These are phyloP conservation scores for Phoma sp. DNA, from an alignment of 2,329 filamentous ascomycete species.

Conservation along the genomic window DNA sequence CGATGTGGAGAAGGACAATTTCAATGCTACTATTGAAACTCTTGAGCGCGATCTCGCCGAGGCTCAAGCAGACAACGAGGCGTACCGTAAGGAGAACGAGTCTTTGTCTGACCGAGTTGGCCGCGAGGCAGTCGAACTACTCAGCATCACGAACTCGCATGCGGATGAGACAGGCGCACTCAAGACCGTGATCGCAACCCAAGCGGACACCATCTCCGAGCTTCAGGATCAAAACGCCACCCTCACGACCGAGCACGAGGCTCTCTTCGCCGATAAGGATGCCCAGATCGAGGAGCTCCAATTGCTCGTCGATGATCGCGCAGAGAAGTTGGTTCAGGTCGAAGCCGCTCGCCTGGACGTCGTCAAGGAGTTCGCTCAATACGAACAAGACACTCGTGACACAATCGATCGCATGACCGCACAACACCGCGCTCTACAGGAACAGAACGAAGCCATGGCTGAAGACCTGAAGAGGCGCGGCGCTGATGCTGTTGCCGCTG, in stretches of 20 bases:
- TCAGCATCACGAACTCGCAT: slow-evolving; percentile 36
- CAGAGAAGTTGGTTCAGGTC: slow-evolving; percentile 40
- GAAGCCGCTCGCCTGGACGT: slow-evolving; percentile 39
- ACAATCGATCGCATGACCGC: slow-evolving; percentile 42
- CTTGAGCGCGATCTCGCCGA: slow-evolving; percentile 31
- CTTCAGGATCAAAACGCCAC: slow-evolving; percentile 35
- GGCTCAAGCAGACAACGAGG: slow-evolving; percentile 31
- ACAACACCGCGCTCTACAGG: slow-evolving; percentile 35
- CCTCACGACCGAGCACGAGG: slow-evolving; percentile 34
- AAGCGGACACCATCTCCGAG: slow-evolving; percentile 47
- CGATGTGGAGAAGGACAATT: slow-evolving; percentile 32
- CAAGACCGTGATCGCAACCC: slow-evolving; percentile 44
- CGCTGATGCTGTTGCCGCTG: slow-evolving; percentile 34
- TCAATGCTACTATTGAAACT: slow-evolving; percentile 29
- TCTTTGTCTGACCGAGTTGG: slow-evolving; percentile 39
- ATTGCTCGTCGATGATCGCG: slow-evolving; percentile 41
- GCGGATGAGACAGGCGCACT: slow-evolving; percentile 43
- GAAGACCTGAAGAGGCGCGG: slow-evolving; percentile 37
- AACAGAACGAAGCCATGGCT: slow-evolving; percentile 39
- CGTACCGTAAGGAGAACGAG: slow-evolving; percentile 35
- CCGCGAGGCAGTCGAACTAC: slow-evolving; percentile 36
- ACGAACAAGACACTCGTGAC: slow-evolving; percentile 35
- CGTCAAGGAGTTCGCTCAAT: slow-evolving; percentile 38
- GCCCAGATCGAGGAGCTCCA: slow-evolving; percentile 44
- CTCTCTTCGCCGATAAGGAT: slow-evolving; percentile 33